Evolutionary conservation across 306 rosid genomes (phyloP), one percentile per base, ranked within the genome.

Genomic region (Arachis stenosperma): DNA sequence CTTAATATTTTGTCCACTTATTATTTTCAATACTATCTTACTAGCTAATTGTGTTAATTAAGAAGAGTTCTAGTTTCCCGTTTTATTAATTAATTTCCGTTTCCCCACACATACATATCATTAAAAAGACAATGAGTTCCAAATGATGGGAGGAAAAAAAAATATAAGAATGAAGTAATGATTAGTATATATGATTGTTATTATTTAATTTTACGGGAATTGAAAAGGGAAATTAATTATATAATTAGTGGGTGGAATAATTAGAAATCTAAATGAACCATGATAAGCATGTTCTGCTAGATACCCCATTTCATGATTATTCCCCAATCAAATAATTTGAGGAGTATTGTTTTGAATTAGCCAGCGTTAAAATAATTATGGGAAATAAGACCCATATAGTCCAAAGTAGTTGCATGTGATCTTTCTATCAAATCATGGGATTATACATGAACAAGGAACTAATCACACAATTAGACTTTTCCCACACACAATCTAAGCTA

Each of bases 251-350:
- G 87, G 79, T 78, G 80, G 87, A 73, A 86, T 86, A 81, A 86
- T 86, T 83, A 75, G 83, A 77, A 68, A 80, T 74, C 54, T 42
- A 27, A 66, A 83, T 69, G 83, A 71, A 66, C 78, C 84, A 86
- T 71, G 83, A 80, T 86, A 70, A 77, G 89, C 89, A 86, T 80
- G 87, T 86, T 86, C 85, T 86, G 80, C 11, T 80, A 77, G 89
- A 78, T 83, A 71, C 82, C 85, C 76, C 79, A 79, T 75, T 86
- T 63, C 81, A 83, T 86, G 84, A 86, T 86, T 86, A 63, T 78
- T 80, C 82, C 69, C 63, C 75, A 83, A 86, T 78, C 84, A 86
- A 74, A 55, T 61, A 74, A 81, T 82, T 81, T 79, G 9, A 46
- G 61, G 61, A 63, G 82, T 58, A 72, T 79, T 70, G 81, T 65